Base-by-base conservation (phyloP, 148 eudicot species). In the Rheum nobile region DNA sequence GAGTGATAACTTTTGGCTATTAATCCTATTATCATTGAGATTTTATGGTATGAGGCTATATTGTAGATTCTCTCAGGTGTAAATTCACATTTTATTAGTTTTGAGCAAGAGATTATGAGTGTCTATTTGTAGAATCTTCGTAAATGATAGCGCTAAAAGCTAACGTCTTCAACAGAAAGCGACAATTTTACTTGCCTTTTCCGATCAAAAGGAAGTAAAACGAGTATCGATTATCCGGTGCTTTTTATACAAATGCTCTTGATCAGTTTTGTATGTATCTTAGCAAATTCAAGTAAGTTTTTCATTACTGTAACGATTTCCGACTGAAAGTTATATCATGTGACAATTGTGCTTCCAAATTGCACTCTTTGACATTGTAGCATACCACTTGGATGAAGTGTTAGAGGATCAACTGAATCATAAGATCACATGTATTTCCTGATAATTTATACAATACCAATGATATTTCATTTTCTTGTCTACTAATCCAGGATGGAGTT, bases 351-450 rank as follows among this genome's bases (percentile, higher is more conserved):
- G 67, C 2, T 61, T 61, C 17, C 37, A 28, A 46, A 16, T 0
- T 61, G 22, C 38, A 65, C 8, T 65, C 41, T 32, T 65, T 16
- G 39, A 28, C 37, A 63, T 63, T 16, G n/a, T 63, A 63, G 38
- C 69, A 63, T 63, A 16, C n/a, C n/a, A 63, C 37, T 32, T 63
- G 39, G 69, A 63, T 63, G 69, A 63, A 63, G 39, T 63, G 69
- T 28, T 31, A 63, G 69, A 63, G 38, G 38, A 31, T 21, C 38
- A 63, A 63, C 38, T 31, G 38, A 8, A 32, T 63, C 38, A 63
- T 29, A 16, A 57, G 34, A 26, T 57, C 67, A 57, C 67, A 57
- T 57, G 26, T 28, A 26, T 28, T 24, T 57, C 67, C 67, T 57
- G 67, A 57, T 28, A 10, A 57, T 57, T 2, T 57, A 24, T 12